Evolutionary conservation across 352 stramenopile genomes (phyloP).

Genomic region (Globisporangium spinosum): DNA sequence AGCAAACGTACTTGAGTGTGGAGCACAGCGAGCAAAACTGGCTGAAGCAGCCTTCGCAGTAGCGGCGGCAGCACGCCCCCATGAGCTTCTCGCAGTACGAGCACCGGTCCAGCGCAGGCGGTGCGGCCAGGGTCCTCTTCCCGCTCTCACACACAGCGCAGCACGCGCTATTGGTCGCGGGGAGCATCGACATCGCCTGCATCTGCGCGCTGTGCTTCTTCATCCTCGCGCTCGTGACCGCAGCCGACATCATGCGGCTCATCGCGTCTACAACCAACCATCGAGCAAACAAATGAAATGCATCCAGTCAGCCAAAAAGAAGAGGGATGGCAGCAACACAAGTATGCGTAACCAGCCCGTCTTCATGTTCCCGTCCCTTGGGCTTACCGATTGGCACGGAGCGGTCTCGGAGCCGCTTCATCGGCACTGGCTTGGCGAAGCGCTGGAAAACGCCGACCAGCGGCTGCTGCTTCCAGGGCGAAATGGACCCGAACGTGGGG

Average conservation of each 20-base stretch:
- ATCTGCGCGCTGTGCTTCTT: conserved; percentile 60
- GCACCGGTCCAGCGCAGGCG: conserved; percentile 30
- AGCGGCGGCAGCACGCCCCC: conserved; percentile 51
- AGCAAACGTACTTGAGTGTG: conserved; percentile 63
- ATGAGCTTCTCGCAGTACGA: conserved; percentile 62
- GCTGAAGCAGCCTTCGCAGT: conserved; percentile 50
- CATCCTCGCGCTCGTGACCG: conserved; percentile 62
- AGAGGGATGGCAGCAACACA: not conserved
- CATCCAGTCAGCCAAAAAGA: conserved; percentile 5
- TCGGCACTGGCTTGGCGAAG: conserved; percentile 16
- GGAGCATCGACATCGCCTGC: conserved; percentile 15
- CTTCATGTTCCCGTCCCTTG: not conserved
- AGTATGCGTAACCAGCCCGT: not conserved
- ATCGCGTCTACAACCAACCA: conserved; percentile 44
- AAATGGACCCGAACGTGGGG: conserved; percentile 31
- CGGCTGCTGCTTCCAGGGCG: conserved; percentile 48
- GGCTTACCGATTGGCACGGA: conserved; percentile 60
- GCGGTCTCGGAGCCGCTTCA: conserved; percentile 68
- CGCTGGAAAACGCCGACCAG: conserved; percentile 5
- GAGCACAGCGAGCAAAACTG: conserved; percentile 79
- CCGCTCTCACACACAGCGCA: conserved; percentile 41
- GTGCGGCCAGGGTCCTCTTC: conserved; percentile 17
- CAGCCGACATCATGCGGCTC: conserved; percentile 74
- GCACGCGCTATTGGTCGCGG: conserved; percentile 9
- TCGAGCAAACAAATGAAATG: not conserved